phyloP scores from a whole-genome alignment of 148 eudicot species.

The Oxyria digyna region DNA sequence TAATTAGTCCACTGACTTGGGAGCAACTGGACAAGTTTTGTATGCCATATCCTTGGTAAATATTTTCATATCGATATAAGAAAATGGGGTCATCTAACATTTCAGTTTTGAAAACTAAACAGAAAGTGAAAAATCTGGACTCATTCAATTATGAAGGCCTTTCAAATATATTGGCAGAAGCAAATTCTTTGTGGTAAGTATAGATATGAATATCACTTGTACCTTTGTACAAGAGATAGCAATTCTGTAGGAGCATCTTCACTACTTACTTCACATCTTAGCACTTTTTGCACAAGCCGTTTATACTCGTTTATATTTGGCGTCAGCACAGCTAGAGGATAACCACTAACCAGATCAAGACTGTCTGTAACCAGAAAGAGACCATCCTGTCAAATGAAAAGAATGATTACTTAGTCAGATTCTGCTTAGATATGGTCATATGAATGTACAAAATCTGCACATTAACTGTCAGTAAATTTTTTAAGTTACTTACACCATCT shows the following conservation, averaged over 20 bases:
- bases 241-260: conserved; percentile 54
- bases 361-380: conserved; percentile 77
- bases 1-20: neutral
- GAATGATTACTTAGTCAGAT: neutral
- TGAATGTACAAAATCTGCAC: no score
- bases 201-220: conserved; percentile 3
- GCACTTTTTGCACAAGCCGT: conserved; percentile 85
- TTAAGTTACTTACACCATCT: conserved; percentile 63
- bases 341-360: conserved; percentile 72
- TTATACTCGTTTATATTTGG: conserved; percentile 93
- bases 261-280: conserved; percentile 69
- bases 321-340: conserved; percentile 81
- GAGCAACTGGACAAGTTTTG: neutral
- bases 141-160: neutral
- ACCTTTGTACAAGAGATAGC: conserved; percentile 76
- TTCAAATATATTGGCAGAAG: neutral
- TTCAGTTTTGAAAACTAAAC: neutral
- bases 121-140: neutral
- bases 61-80: neutral
- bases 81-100: neutral
- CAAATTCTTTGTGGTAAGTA: neutral
- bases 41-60: neutral
- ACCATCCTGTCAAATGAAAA: conserved; percentile 58
- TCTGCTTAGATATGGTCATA: neutral
- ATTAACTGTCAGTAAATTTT: no score